phyloP scores from a whole-genome alignment of 768 basidiomycete genomes.

The Gyrodon lividus region DNA sequence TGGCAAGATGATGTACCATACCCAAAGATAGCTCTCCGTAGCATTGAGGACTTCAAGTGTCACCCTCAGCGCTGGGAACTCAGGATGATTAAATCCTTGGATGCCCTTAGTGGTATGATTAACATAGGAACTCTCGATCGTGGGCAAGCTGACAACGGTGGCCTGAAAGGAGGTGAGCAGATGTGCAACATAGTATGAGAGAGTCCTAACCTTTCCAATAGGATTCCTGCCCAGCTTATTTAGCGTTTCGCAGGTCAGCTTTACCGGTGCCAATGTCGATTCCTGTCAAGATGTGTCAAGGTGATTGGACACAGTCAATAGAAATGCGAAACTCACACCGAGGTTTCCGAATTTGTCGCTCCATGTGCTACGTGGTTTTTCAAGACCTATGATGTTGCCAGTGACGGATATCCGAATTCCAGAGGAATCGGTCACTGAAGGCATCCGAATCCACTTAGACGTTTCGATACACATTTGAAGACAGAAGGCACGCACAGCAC shows the following conservation, averaged over 20 bases:
- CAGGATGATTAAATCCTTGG: conserved; percentile 75
- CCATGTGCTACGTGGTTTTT: conserved; percentile 74
- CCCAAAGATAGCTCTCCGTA: conserved; percentile 94
- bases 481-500: conserved; percentile 47
- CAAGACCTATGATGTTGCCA: conserved; percentile 75
- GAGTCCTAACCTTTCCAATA: conserved; percentile 54
- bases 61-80: conserved; percentile 83
- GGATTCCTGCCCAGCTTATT: conserved; percentile 75
- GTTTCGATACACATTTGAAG: not conserved
- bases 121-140: conserved; percentile 91
- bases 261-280: conserved; percentile 62
- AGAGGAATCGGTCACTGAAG: conserved; percentile 75
- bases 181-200: not conserved
- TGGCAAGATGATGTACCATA: conserved; percentile 28
- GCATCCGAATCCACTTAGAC: not conserved
- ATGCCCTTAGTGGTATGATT: conserved; percentile 77
- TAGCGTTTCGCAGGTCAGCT: conserved; percentile 64
- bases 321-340: conserved; percentile 49
- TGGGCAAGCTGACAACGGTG: conserved; percentile 83
- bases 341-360: conserved; percentile 60
- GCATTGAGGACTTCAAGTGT: conserved; percentile 87
- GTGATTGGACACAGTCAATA: not conserved
- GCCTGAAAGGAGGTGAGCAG: conserved; percentile 46
- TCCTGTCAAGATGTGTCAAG: conserved; percentile 34
- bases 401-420: conserved; percentile 86